Evolutionary conservation across 192 early-diverging fungal species (phyloP), one percentile per base, ranked within the genome.

Genomic region (Backusella morwellensis): DNA sequence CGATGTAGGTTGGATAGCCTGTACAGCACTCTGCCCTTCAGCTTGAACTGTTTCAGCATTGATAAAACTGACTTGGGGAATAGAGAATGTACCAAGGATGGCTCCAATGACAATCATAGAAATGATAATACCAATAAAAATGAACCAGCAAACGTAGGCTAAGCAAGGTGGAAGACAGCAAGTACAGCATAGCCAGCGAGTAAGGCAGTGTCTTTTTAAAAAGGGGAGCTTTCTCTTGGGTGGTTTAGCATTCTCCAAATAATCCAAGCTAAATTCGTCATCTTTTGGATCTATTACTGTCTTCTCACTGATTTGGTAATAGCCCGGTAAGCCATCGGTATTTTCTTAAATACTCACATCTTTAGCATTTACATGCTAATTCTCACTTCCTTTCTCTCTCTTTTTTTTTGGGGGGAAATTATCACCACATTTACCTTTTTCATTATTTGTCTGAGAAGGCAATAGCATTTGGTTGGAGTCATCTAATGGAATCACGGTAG

Each of bases 111-210:
- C 75, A 9, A 74, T 78, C 4, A 87, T 35, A 1, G 74, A 80
- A 72, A 87, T 87, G 68, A 85, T 82, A 35, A 81, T 77, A 36
- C 23, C 47, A 4, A 77, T 70, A 35, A 81, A 75, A 54, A 81
- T 42, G 21, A 77, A 74, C 80, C 80, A 81, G 29, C 74, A 44
- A 12, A 74, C 56, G 44, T 38, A 75, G 0, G 72, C 50, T 3
- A 73, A 73, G 72, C 80, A 81, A 6, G 71, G 35, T 6, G 80
- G 80, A 47, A 79, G 68, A 56, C 81, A 83, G 35, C 81, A 83
- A 6, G 78, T 78, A 34, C 81, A 83, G 36, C 81, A 83, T 3
- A 73, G 26, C 40, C 68, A 83, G 1, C 78, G 75, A 12, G 54
- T 35, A 19, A 78, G 74, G 4, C 73, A 44, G 36, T 81, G 77